A percentile compares a stretch with the other conserved stretches of the same genome.
These are phyloP conservation scores for Hypoxylon intermedium DNA, from an alignment of 495 filamentous ascomycete genomes.

Conservation along the genomic window DNA sequence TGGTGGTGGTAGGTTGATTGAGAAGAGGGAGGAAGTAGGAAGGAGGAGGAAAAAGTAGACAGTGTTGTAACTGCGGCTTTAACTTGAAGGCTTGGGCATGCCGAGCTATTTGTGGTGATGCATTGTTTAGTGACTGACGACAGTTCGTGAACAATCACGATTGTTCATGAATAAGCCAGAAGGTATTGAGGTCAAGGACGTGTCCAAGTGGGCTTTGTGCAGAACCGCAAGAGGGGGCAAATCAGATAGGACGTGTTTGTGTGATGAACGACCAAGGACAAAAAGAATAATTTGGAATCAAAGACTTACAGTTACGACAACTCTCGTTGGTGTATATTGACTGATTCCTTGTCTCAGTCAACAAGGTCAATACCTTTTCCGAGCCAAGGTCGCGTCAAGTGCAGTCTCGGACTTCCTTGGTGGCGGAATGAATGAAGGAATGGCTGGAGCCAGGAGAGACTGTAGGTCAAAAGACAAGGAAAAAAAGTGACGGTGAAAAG, in stretches of 20 bases:
- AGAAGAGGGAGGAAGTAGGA: neutral
- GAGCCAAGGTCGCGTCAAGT: conserved; percentile 12
- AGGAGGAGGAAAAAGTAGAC: neutral
- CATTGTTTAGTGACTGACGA: conserved; percentile 3
- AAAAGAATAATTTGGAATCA: conserved; percentile 5
- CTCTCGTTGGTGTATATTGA: conserved; percentile 14
- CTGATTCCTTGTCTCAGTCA: conserved; percentile 9
- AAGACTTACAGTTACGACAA: conserved; percentile 34
- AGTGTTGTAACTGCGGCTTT: conserved; percentile 4
- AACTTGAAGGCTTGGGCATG: neutral
- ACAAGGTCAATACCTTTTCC: conserved; percentile 7
- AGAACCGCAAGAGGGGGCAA: conserved; percentile 3
- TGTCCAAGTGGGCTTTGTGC: conserved; percentile 13
- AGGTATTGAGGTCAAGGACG: conserved; percentile 5
- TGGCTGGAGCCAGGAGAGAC: conserved; percentile 19
- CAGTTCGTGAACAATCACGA: conserved; percentile 26
- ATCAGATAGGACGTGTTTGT: conserved; percentile 16
- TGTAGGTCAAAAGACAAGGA: conserved; percentile 29
- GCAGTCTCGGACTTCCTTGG: conserved; percentile 8
- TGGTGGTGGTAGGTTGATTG: neutral
- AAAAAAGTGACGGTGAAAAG: conserved; percentile 12
- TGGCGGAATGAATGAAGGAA: conserved; percentile 34
- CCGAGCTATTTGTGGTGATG: conserved; percentile 3
- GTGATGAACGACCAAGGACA: conserved; percentile 18
- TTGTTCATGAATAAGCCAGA: conserved; percentile 26